Evolutionary conservation across 805 yeast species (phyloP), one percentile per base, ranked within the genome.

Genomic region (Wickerhamiella parazyma): DNA sequence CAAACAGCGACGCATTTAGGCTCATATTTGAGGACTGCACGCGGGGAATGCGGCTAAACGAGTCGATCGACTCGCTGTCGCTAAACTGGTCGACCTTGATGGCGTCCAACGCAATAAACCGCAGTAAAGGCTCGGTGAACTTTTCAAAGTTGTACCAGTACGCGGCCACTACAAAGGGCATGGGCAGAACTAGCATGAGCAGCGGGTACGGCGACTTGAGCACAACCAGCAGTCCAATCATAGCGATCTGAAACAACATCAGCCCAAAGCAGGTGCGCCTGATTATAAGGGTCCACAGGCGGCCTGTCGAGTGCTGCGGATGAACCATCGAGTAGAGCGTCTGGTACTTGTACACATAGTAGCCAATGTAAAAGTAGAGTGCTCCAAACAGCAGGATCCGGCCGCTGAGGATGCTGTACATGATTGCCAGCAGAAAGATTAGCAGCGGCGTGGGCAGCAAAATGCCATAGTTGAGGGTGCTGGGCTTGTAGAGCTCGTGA

Each of bases 231-330:
- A 93, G 77, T 2, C 97, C 97, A 0, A 89, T 85, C 83, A 87
- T 86, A 10, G 95, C 85, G 47, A 89, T 63, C 57, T 91, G 98
- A 60, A 89, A 86, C 12, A 89, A 67, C 26, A 82, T 61, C 20
- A 89, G 62, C 0, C 97, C 97, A 46, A 85, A 57, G 44, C 82
- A 75, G 1, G 87, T 75, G 51, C 98, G 70, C 53, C 94, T 70
- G 55, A 82, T 80, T 2, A 89, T 78, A 39, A 86, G 66, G 0
- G 95, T 94, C 97, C 96, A 89, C 1, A 89, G 93, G 57, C 81
- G 82, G 1, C 97, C 98, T 0, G 95, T 91, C 0, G 95, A 86
- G 62, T 91, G 97, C 31, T 93, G 95, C 8, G 94, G 87, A 60
- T 91, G 97, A 25, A 85, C 86, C 66, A 91, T 80, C 0, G 95